Conservation (phyloP, 768 basidiomycete species). For the Suillus paluster region DNA sequence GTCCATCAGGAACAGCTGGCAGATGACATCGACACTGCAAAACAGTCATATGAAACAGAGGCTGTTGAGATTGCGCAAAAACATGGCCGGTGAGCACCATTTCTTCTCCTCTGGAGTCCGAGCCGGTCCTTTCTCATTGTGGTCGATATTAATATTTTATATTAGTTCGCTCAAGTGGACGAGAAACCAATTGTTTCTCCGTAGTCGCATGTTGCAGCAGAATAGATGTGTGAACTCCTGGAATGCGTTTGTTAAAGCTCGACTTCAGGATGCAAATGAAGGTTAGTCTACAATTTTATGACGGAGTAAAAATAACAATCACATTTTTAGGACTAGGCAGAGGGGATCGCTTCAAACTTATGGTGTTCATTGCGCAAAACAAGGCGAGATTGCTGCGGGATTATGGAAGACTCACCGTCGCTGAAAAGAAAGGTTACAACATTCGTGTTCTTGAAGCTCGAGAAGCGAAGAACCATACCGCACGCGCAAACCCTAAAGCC, state of each 20-base stretch:
- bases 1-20: not conserved
- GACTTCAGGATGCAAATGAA: not conserved
- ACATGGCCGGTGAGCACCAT: not conserved
- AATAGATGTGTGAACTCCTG: not conserved
- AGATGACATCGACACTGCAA: not conserved
- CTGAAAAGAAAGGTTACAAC: not conserved
- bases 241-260: not conserved
- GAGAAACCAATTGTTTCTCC: constrained; percentile 3
- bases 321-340: not conserved
- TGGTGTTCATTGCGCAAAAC: not conserved
- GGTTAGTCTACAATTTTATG: not conserved
- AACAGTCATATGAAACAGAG: not conserved
- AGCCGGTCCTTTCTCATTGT: no score
- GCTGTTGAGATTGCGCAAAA: not conserved
- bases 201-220: not conserved
- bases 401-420: not conserved
- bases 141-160: not conserved
- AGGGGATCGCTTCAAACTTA: not conserved
- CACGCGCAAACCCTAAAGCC: constrained; percentile 6
- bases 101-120: no score
- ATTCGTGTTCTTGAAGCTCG: not conserved
- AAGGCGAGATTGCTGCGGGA: not conserved
- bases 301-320: not conserved
- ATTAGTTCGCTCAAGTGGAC: not conserved
- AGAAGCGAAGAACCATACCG: not conserved